Evolutionary conservation across 257 asterid species (phyloP).

Genomic region (Oldenlandia corymbosa): DNA sequence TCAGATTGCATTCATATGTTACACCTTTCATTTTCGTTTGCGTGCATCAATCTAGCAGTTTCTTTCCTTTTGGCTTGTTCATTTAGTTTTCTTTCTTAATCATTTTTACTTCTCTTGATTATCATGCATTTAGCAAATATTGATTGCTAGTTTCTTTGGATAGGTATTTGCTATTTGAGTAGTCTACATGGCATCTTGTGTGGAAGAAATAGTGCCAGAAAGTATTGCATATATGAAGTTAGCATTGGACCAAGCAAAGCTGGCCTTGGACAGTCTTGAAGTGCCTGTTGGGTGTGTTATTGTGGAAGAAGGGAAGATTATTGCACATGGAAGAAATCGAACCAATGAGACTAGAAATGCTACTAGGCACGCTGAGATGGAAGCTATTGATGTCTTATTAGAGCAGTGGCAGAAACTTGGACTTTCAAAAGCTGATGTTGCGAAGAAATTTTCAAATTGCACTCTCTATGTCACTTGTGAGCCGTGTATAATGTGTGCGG

Average conservation of each 20-base stretch:
- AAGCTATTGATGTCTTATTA: slow-evolving; percentile 81
- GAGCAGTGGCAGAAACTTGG: slow-evolving; percentile 62
- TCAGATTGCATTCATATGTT: too few relatives aligned
- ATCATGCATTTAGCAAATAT: background rate
- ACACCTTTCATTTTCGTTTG: too few relatives aligned
- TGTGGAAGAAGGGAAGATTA: slow-evolving; percentile 55
- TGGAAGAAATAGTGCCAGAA: slow-evolving; percentile 25
- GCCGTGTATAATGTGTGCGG: slow-evolving; percentile 97
- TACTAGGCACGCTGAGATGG: slow-evolving; percentile 96
- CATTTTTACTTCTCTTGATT: too few relatives aligned
- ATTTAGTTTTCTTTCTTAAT: too few relatives aligned
- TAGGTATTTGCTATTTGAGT: background rate
- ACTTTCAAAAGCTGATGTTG: slow-evolving; percentile 45
- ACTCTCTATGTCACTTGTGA: slow-evolving; percentile 83
- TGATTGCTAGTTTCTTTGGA: background rate
- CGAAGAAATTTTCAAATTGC: slow-evolving; percentile 58
- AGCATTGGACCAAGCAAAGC: slow-evolving; percentile 74
- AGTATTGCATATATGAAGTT: slow-evolving; percentile 51
- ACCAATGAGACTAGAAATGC: slow-evolving; percentile 81
- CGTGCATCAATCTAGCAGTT: too few relatives aligned
- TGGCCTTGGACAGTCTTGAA: slow-evolving; percentile 67
- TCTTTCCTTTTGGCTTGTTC: too few relatives aligned
- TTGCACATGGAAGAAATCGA: slow-evolving; percentile 74
- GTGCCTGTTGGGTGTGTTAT: slow-evolving; percentile 90
- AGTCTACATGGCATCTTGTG: slow-evolving; percentile 33